Base-by-base conservation (phyloP, 805 yeast genomes). In the Metahyphopichia silvanorum region DNA sequence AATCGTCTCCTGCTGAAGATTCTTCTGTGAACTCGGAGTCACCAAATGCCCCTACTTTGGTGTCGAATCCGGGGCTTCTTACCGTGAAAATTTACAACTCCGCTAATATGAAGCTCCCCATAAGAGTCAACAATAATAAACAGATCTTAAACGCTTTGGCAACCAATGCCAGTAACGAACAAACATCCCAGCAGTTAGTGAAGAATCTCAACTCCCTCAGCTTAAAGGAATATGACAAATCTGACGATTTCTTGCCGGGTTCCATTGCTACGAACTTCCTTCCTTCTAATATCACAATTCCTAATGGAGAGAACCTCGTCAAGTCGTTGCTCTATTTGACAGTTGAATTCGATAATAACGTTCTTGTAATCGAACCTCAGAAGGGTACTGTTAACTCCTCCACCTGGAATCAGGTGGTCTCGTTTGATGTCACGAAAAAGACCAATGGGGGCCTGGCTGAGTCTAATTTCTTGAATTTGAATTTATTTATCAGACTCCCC, bases 271-370 rank as follows among this genome's bases (percentile, higher is more conserved):
- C 69, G 22, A 44, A 57, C 29, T 40, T 55, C 26, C 64, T 80
- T 27, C 81, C 86, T 25, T 70, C 82, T 11, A 64, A 73, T 26
- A 65, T 77, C 27, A 62, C 76, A 29, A 63, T 76, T 27, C 80
- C 85, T 11, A 72, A 74, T 19, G 79, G 44, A 12, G 66, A 63
- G 27, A 68, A 69, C 32, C 62, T 72, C 21, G 71, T 76, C 40
- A 78, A 77, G 44, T 76, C 93, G 12, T 71, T 95, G 38, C 72
- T 93, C 23, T 86, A 86, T 57, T 74, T 89, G 49, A 87, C 95
- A 2, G 71, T 93, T 27, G 99, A 93, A 60, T 91, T 88, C 54
- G 99, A 93, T 61, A 93, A 93, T 60, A 87, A 91, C 31, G 93
- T 89, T 44, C 82, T 93, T 42, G 74, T 88, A 11, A 79, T 91